These are phyloP conservation scores for Populus nigra DNA, from an alignment of 345 rosid species.

Conservation along the genomic window DNA sequence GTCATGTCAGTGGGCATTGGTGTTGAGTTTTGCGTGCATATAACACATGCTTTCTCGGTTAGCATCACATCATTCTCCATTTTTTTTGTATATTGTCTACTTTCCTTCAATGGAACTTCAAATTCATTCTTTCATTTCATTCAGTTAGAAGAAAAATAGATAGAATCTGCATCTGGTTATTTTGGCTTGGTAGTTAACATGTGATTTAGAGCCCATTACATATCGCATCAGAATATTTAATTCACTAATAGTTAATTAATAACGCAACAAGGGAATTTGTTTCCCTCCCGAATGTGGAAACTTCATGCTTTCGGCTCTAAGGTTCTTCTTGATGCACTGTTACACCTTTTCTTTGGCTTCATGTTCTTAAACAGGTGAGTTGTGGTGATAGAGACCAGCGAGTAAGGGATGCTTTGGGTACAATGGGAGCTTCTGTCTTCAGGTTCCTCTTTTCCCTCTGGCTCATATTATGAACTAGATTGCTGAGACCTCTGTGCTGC, in stretches of 20 bases:
- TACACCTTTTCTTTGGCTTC: neutral
- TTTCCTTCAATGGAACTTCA: neutral
- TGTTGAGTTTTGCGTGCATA: constrained; percentile 95
- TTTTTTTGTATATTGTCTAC: neutral
- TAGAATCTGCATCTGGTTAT: neutral
- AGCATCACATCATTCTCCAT: constrained; percentile 23
- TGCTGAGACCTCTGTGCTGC: neutral
- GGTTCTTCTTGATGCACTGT: neutral
- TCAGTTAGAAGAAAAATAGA: neutral
- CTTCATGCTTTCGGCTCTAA: neutral
- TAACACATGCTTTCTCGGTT: constrained; percentile 86
- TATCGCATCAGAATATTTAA: neutral
- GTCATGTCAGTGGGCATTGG: constrained; percentile 95
- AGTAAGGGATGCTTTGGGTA: constrained; percentile 71
- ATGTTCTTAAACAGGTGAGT: constrained; percentile 54
- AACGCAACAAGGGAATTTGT: neutral
- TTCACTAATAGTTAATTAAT: neutral
- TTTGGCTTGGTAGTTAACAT: neutral
- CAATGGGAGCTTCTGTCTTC: constrained; percentile 99
- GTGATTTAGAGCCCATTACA: neutral
- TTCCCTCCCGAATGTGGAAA: neutral
- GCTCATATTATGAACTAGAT: neutral
- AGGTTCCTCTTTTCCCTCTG: constrained; percentile 40
- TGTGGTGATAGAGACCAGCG: constrained; percentile 72
- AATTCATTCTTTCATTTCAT: neutral